These are phyloP conservation scores for Glaciozyma antarctica DNA, from an alignment of 768 basidiomycete genomes.

Conservation along the genomic window DNA sequence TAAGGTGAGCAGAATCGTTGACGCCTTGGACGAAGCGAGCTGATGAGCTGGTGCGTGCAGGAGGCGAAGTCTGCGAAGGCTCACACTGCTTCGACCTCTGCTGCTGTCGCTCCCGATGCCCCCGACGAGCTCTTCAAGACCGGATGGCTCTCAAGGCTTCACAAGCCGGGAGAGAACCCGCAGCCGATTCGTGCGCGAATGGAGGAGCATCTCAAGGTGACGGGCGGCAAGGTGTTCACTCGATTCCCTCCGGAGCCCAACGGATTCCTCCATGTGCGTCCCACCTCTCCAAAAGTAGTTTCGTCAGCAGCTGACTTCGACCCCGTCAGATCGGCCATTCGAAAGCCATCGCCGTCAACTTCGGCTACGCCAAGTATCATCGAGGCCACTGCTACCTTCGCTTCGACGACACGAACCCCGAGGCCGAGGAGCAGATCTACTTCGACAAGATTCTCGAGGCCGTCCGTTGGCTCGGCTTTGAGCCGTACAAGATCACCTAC, in stretches of 20 bases:
- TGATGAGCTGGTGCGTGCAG: slow-evolving; percentile 4
- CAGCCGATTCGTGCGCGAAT: slow-evolving; percentile 70
- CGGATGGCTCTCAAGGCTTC: slow-evolving; percentile 84
- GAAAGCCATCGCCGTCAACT: slow-evolving; percentile 95
- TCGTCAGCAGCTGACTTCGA: neutral
- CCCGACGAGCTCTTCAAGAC: slow-evolving; percentile 62
- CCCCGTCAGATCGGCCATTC: slow-evolving; percentile 73
- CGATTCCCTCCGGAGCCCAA: slow-evolving; percentile 99
- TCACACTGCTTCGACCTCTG: slow-evolving; percentile 8
- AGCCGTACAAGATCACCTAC: slow-evolving; percentile 98
- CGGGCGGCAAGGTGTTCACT: slow-evolving; percentile 76
- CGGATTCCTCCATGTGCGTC: slow-evolving; percentile 63
- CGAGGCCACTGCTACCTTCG: slow-evolving; percentile 87
- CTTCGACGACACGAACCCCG: slow-evolving; percentile 97
- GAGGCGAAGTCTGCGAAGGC: slow-evolving; percentile 27
- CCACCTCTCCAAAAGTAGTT: neutral
- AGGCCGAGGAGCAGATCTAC: slow-evolving; percentile 90
- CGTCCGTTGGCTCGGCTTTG: slow-evolving; percentile 91
- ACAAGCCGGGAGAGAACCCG: slow-evolving; percentile 87
- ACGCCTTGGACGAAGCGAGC: neutral
- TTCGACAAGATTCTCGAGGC: slow-evolving; percentile 95
- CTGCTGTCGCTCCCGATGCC: slow-evolving; percentile 11
- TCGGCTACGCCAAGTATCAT: slow-evolving; percentile 93
- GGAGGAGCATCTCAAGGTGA: slow-evolving; percentile 67
- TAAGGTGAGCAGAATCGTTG: neutral